phyloP scores from a whole-genome alignment of 1,139 yeast species.

The Diutina catenulata region DNA sequence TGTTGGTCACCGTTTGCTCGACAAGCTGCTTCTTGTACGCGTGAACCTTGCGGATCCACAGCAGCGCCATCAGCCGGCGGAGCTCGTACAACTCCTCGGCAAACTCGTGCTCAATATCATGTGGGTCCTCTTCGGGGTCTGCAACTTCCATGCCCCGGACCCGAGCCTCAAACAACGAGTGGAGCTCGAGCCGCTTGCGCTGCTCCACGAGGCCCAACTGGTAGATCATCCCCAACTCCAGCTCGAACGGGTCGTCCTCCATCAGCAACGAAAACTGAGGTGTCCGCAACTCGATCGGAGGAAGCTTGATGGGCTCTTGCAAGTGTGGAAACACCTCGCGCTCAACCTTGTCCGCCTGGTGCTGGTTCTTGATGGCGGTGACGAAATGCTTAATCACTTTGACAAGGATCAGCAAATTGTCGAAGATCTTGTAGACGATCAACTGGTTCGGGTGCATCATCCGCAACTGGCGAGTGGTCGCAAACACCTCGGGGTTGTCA shows the following conservation, averaged over 20 bases:
- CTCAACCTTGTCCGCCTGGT: constrained; percentile 4
- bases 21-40: constrained; percentile 29
- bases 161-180: constrained; percentile 34
- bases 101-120: too few relatives aligned
- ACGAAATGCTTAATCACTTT: constrained; percentile 47
- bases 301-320: constrained; percentile 36
- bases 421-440: constrained; percentile 49
- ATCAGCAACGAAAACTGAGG: neutral
- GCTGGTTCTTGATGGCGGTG: constrained; percentile 15
- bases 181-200: constrained; percentile 47
- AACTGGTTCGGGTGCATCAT: constrained; percentile 40
- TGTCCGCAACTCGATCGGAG: constrained; percentile 25
- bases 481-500: constrained; percentile 11
- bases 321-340: constrained; percentile 11
- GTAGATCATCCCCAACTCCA: constrained; percentile 61
- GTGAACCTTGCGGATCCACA: constrained; percentile 41
- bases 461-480: constrained; percentile 21
- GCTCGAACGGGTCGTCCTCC: constrained; percentile 51
- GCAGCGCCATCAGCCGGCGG: constrained; percentile 7
- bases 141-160: neutral
- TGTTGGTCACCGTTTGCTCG: constrained; percentile 39
- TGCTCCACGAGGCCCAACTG: constrained; percentile 72
- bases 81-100: neutral
- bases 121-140: neutral
- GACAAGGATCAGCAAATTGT: constrained; percentile 41